A percentile compares a stretch with the other conserved stretches of the same genome.
These are phyloP conservation scores for Scytalidium lignicola DNA, from an alignment of 2,329 filamentous ascomycete species.

Conservation along the genomic window DNA sequence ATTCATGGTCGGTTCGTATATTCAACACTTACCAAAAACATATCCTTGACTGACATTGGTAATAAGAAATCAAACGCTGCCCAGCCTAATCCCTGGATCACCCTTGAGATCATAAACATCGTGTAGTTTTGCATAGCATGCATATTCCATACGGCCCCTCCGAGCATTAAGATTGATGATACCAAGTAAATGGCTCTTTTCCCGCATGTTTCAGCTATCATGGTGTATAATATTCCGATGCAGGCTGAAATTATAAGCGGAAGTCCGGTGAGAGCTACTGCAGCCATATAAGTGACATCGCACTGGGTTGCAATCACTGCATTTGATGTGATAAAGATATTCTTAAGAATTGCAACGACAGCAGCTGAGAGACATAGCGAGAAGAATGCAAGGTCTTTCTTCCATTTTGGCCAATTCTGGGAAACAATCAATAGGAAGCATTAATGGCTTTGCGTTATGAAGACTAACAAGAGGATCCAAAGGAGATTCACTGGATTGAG, in stretches of 20 bases:
- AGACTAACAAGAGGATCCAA: conserved; percentile 51
- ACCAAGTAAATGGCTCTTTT: conserved; percentile 49
- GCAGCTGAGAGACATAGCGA: conserved; percentile 43
- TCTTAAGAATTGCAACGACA: conserved; percentile 48
- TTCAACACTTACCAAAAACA: conserved; percentile 44
- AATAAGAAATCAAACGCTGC: conserved; percentile 52
- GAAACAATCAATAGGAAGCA: conserved; percentile 1
- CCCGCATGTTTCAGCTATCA: conserved; percentile 42
- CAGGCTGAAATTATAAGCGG: conserved; percentile 46
- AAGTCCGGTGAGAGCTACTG: conserved; percentile 46
- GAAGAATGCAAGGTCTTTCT: conserved; percentile 45
- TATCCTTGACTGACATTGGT: conserved; percentile 48
- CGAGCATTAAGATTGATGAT: conserved; percentile 40
- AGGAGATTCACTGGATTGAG: conserved; percentile 50
- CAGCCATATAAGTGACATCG: conserved; percentile 41
- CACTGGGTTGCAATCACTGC: conserved; percentile 37
- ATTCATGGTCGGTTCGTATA: background rate
- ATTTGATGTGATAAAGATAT: conserved; percentile 45
- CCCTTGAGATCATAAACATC: conserved; percentile 45
- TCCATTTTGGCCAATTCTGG: conserved; percentile 52
- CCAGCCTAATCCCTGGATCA: conserved; percentile 55
- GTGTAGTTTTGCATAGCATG: conserved; percentile 35
- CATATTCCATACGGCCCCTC: conserved; percentile 47
- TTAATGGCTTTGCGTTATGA: background rate
- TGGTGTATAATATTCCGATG: conserved; percentile 37